Conservation (phyloP, 2,329 filamentous ascomycete species). For the Alternaria sp. region DNA sequence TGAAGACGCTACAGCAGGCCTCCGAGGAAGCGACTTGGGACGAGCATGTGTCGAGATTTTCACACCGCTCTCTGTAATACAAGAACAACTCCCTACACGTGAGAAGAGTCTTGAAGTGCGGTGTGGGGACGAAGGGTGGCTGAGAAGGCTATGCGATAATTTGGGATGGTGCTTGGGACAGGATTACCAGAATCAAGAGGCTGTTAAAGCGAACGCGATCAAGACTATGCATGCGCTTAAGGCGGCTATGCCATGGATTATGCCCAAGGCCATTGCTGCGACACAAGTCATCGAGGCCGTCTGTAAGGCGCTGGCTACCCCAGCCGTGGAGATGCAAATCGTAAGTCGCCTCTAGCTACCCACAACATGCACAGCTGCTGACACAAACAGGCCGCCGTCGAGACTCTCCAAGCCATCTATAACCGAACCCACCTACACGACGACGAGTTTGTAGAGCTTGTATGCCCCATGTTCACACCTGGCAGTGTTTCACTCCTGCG, state of each 20-base stretch:
- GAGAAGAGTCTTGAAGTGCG: slow-evolving; percentile 75
- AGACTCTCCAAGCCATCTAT: slow-evolving; percentile 85
- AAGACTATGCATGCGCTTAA: slow-evolving; percentile 80
- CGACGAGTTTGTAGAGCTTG: slow-evolving; percentile 78
- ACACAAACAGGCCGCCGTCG: slow-evolving; percentile 65
- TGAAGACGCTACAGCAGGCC: slow-evolving; percentile 84
- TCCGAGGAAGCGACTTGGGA: slow-evolving; percentile 84
- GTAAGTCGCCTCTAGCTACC: slow-evolving; percentile 25
- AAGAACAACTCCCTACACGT: slow-evolving; percentile 78
- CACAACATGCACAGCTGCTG: slow-evolving; percentile 16
- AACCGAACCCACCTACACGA: slow-evolving; percentile 75
- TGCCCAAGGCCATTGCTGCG: slow-evolving; percentile 79
- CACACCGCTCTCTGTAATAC: slow-evolving; percentile 77
- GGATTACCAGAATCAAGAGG: slow-evolving; percentile 69
- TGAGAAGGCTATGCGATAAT: slow-evolving; percentile 77
- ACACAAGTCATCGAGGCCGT: slow-evolving; percentile 49
- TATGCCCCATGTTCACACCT: slow-evolving; percentile 80
- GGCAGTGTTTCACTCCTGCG: slow-evolving; percentile 75
- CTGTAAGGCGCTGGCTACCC: slow-evolving; percentile 51
- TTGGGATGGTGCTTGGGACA: slow-evolving; percentile 76
- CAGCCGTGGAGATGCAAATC: slow-evolving; percentile 46
- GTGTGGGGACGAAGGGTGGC: slow-evolving; percentile 85
- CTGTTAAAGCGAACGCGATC: slow-evolving; percentile 74
- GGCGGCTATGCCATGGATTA: slow-evolving; percentile 85
- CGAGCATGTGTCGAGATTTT: slow-evolving; percentile 94